phyloP scores from a whole-genome alignment of 2,329 filamentous ascomycete genomes.

The Dothistroma pini region DNA sequence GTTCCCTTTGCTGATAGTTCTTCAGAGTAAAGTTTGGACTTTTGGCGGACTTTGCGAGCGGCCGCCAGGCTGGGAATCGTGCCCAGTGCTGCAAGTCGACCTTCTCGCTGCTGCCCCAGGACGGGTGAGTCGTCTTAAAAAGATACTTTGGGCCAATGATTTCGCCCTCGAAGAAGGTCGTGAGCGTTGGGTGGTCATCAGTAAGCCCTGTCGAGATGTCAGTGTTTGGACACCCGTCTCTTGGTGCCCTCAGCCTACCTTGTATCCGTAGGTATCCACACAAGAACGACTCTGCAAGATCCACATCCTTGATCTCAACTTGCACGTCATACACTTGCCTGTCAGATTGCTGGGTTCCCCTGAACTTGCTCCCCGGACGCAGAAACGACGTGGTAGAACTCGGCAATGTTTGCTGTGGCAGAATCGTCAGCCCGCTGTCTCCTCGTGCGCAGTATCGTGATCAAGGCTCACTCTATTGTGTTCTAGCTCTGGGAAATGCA shows the following conservation, averaged over 20 bases:
- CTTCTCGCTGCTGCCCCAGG: conserved; percentile 89
- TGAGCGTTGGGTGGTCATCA: conserved; percentile 93
- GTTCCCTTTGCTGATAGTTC: conserved; percentile 73
- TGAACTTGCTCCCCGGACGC: conserved; percentile 81
- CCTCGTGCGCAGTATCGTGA: not conserved
- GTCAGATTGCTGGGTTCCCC: conserved; percentile 89
- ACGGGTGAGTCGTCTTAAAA: conserved; percentile 84
- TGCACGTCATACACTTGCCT: conserved; percentile 92
- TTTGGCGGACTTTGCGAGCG: conserved; percentile 63
- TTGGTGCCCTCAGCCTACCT: conserved; percentile 55
- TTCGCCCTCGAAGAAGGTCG: conserved; percentile 97
- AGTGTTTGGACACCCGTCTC: conserved; percentile 2
- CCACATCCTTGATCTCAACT: conserved; percentile 94
- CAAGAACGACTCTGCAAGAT: conserved; percentile 88
- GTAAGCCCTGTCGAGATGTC: conserved; percentile 65
- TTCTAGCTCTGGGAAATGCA: conserved; percentile 27
- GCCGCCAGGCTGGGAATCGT: conserved; percentile 82
- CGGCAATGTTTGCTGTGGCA: conserved; percentile 60
- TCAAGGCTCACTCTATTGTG: conserved; percentile 22
- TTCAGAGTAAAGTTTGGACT: conserved; percentile 57
- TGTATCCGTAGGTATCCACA: conserved; percentile 95
- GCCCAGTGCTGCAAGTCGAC: conserved; percentile 91
- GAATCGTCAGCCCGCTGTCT: not conserved
- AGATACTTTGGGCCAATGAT: conserved; percentile 93
- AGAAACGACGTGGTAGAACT: conserved; percentile 82